Conservation (phyloP, 257 asterid species). For the Jaltomata sinuosa region DNA sequence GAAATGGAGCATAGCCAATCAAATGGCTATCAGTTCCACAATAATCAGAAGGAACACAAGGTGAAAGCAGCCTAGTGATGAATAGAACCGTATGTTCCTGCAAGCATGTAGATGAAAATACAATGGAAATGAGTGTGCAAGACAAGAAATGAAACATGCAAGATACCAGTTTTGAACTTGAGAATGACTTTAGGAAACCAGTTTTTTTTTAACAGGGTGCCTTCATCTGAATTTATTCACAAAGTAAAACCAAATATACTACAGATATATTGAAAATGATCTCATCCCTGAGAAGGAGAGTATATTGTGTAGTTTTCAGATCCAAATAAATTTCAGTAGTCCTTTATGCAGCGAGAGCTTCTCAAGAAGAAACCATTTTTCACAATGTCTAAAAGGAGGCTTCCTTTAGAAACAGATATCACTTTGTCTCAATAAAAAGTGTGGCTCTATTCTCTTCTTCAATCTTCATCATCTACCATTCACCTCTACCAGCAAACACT, state of each 20-base stretch:
- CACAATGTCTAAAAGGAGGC: not conserved
- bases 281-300: not conserved
- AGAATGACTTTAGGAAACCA: not conserved
- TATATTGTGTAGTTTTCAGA: not conserved
- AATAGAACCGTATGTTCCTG: conserved; percentile 79
- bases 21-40: conserved; percentile 78
- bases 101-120: conserved; percentile 18
- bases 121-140: not conserved
- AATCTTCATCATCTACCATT: not conserved
- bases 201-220: not conserved
- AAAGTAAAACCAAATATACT: not conserved
- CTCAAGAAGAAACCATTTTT: not conserved
- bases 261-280: not conserved
- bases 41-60: conserved; percentile 59
- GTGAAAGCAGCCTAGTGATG: conserved; percentile 73
- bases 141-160: not conserved
- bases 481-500: not conserved
- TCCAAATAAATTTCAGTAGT: not conserved
- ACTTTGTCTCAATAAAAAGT: not conserved
- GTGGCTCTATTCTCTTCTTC: not conserved
- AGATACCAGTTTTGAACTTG: not conserved
- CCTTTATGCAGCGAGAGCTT: not conserved
- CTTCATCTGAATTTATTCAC: not conserved
- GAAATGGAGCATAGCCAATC: conserved; percentile 74
- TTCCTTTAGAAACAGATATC: not conserved